These are phyloP conservation scores for Sonneratia alba DNA, from an alignment of 345 rosid species.

Conservation along the genomic window DNA sequence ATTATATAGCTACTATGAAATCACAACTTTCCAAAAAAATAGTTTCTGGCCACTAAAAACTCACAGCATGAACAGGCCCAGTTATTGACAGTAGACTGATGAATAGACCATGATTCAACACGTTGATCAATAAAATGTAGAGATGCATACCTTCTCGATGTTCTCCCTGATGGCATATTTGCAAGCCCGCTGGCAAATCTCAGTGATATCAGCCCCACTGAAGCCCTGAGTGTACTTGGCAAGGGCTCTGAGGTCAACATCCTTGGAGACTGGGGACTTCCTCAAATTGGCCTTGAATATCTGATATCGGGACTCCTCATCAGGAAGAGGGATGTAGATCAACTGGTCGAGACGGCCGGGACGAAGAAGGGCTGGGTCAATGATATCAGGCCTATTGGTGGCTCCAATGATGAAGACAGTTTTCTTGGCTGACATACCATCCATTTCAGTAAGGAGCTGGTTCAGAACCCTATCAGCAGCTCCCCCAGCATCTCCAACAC, in stretches of 20 bases:
- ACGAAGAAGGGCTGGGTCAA: constrained; percentile 86
- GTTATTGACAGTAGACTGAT: too few species aligned
- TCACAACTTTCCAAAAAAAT: too few species aligned
- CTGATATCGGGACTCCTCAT: constrained; percentile 75
- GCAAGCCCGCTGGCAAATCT: constrained; percentile 89
- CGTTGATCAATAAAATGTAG: constrained; percentile 12
- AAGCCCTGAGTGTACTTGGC: constrained; percentile 89
- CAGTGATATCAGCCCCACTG: constrained; percentile 95
- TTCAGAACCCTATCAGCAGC: constrained; percentile 96
- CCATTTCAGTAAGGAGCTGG: constrained; percentile 97
- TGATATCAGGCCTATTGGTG: constrained; percentile 88
- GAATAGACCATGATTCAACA: background rate
- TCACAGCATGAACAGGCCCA: too few species aligned
- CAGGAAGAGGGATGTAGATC: constrained; percentile 92
- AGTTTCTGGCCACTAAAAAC: too few species aligned
- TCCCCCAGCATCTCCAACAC: constrained; percentile 95
- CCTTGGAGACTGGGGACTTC: constrained; percentile 79
- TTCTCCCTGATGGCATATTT: constrained; percentile 91
- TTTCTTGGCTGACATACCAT: constrained; percentile 96
- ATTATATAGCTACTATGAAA: too few species aligned
- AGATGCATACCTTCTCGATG: constrained; percentile 62
- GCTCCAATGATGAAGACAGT: constrained; percentile 96
- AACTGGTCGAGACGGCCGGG: constrained; percentile 94
- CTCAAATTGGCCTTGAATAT: constrained; percentile 85
- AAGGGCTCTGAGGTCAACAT: constrained; percentile 75